Evolutionary conservation across 139 green algal species (phyloP).

Genomic region (Micractinium sp.): DNA sequence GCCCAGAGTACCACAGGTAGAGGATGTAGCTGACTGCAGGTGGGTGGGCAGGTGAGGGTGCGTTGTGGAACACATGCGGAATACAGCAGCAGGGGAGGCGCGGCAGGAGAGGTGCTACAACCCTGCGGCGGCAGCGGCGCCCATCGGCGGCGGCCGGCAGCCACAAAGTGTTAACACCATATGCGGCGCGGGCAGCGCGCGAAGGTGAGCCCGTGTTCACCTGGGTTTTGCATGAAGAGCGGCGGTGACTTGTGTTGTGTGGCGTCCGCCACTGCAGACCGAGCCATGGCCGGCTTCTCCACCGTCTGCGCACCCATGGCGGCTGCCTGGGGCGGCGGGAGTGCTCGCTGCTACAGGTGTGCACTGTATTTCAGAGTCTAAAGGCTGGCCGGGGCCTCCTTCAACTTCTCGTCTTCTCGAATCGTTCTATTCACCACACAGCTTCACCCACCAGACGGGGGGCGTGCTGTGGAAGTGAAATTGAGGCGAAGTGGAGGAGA

Average conservation of each 20-base stretch:
- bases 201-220: neutral
- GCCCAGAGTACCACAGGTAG: slow-evolving; percentile 26
- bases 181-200: neutral
- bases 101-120: neutral
- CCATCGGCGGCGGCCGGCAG: neutral
- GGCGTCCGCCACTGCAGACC: neutral
- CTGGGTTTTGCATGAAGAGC: slow-evolving; percentile 21
- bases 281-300: neutral
- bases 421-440: neutral
- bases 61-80: neutral
- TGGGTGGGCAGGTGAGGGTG: neutral
- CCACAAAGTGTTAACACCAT: neutral
- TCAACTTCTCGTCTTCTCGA: neutral
- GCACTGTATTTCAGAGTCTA: neutral
- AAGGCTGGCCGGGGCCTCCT: neutral
- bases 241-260: slow-evolving; percentile 5
- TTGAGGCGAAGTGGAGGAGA: too few species aligned
- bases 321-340: neutral
- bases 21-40: slow-evolving; percentile 13
- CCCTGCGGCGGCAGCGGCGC: neutral
- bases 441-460: too few species aligned
- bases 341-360: too few species aligned
- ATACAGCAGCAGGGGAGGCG: neutral
- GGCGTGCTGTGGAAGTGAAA: too few species aligned
- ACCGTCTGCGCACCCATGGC: neutral